A percentile compares a stretch with the other conserved stretches of the same genome.
Evolutionary conservation across 2,329 filamentous ascomycete species (phyloP).

Genomic region (Cercospora brassicicola): DNA sequence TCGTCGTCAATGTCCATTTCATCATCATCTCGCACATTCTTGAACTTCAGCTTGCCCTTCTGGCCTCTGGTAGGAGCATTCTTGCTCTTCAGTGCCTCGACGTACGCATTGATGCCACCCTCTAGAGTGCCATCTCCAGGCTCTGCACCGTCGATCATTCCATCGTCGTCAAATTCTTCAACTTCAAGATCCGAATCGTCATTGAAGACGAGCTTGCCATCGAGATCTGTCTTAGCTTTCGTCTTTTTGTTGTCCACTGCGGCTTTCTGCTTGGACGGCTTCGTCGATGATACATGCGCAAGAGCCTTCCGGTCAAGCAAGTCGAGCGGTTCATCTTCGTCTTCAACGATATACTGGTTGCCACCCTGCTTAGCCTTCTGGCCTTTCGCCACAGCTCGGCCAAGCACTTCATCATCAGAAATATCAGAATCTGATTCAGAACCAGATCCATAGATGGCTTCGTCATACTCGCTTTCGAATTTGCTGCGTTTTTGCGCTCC

Average conservation of each 20-base stretch:
- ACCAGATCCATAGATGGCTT: conserved; percentile 77
- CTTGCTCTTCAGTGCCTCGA: conserved; percentile 60
- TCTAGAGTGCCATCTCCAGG: conserved; percentile 47
- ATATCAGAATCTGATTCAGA: conserved; percentile 60
- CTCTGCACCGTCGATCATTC: conserved; percentile 37
- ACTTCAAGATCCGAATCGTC: conserved; percentile 46
- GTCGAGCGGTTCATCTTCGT: conserved; percentile 92
- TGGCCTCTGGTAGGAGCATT: conserved; percentile 60
- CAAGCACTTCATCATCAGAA: conserved; percentile 60
- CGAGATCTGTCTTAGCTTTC: conserved; percentile 69
- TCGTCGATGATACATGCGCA: conserved; percentile 89
- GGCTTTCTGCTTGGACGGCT: conserved; percentile 64
- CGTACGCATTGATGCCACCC: conserved; percentile 60
- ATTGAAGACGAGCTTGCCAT: conserved; percentile 78
- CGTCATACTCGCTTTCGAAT: conserved; percentile 92
- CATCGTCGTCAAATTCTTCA: conserved; percentile 61
- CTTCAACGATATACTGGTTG: conserved; percentile 86
- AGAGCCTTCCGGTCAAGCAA: conserved; percentile 85
- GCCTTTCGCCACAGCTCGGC: conserved; percentile 49
- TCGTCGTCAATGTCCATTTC: conserved; percentile 52
- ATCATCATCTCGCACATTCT: conserved; percentile 48
- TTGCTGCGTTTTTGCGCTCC: conserved; percentile 54
- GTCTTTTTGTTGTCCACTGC: conserved; percentile 47
- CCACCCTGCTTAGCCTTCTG: conserved; percentile 56
- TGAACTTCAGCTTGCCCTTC: conserved; percentile 62